Conservation (phyloP, 2,329 filamentous ascomycete genomes). For the Aspergillus melleus region DNA sequence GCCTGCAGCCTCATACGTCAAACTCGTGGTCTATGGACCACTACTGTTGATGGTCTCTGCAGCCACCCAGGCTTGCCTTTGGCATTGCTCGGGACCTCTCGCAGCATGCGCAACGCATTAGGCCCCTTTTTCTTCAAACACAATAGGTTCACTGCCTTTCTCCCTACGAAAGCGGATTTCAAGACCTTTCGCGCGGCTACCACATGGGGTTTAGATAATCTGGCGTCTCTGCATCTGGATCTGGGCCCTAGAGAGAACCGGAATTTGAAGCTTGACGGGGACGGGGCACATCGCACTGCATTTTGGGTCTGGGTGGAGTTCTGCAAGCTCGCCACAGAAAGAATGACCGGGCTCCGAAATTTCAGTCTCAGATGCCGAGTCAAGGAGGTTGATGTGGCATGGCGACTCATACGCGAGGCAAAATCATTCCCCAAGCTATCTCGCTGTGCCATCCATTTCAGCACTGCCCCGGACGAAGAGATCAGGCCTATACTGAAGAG, state of each 20-base stretch:
- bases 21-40: constrained; percentile 3
- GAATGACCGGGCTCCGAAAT: constrained; percentile 17
- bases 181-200: constrained; percentile 11
- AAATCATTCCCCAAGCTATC: constrained; percentile 22
- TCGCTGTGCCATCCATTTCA: constrained; percentile 24
- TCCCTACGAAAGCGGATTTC: constrained; percentile 18
- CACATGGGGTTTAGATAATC: constrained; percentile 13
- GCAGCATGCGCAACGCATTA: constrained; percentile 16
- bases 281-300: constrained; percentile 13
- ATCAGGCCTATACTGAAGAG: constrained; percentile 16
- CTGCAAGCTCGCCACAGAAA: constrained; percentile 11
- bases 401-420: constrained; percentile 15
- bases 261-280: constrained; percentile 14
- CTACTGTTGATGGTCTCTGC: constrained; percentile 12
- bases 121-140: constrained; percentile 16
- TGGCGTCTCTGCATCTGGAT: constrained; percentile 22
- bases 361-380: constrained; percentile 27
- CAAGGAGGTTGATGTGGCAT: constrained; percentile 19
- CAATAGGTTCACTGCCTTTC: constrained; percentile 17
- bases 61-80: constrained; percentile 21
- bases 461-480: constrained; percentile 12
- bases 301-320: constrained; percentile 22
- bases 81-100: constrained; percentile 16
- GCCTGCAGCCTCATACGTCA: constrained; percentile 1
- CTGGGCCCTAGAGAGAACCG: constrained; percentile 20